phyloP scores from a whole-genome alignment of 139 green algal species.

The Tetradesmus lagerheimii region DNA sequence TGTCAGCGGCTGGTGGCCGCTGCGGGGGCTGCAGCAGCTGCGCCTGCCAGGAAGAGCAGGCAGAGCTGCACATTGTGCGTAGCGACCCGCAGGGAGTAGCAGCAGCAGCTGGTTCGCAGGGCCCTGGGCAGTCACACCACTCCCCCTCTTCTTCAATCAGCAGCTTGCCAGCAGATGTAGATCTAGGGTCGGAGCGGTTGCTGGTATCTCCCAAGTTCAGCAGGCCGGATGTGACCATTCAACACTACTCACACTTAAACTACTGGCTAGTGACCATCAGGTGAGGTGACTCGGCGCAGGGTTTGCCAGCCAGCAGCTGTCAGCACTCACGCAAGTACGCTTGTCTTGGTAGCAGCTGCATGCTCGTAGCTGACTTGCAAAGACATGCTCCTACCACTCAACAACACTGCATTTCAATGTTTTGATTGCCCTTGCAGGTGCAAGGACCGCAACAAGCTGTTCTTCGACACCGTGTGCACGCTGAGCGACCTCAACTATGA shows the following conservation, averaged over 20 bases:
- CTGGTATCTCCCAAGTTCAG: conserved; percentile 49
- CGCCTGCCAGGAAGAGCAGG: conserved; percentile 26
- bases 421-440: too few relatives aligned
- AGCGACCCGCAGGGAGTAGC: background rate
- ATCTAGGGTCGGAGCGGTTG: background rate
- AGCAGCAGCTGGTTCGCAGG: background rate
- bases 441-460: conserved; percentile 91
- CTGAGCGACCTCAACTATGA: conserved; percentile 95
- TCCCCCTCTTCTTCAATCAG: conserved; percentile 23
- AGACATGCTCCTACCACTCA: too few relatives aligned
- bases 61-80: conserved; percentile 35
- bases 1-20: background rate
- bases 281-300: background rate
- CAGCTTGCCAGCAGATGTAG: conserved; percentile 46
- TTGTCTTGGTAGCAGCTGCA: background rate
- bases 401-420: too few relatives aligned
- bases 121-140: background rate
- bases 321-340: background rate
- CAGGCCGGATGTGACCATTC: conserved; percentile 70
- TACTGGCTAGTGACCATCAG: conserved; percentile 93
- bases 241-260: conserved; percentile 70
- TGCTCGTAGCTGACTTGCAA: background rate
- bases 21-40: conserved; percentile 12
- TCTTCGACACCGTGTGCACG: conserved; percentile 94
- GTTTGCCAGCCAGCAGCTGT: background rate